phyloP scores from a whole-genome alignment of 1,284 basidiomycete species.

The Kwoniella shivajii region DNA sequence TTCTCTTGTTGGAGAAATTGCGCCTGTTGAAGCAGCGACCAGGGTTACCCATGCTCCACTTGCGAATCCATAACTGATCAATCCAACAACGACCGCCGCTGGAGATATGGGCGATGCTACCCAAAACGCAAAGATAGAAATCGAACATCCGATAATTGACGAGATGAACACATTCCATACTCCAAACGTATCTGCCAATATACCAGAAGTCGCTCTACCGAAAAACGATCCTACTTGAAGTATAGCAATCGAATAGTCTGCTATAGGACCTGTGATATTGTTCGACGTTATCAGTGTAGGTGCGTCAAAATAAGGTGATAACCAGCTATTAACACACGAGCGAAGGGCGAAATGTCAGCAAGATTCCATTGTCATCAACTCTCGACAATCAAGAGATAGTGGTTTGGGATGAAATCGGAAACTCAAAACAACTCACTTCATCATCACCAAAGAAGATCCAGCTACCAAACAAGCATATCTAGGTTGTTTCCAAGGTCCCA shows the following conservation, averaged over 20 bases:
- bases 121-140: slow-evolving; percentile 47
- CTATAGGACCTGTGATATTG: slow-evolving; percentile 20
- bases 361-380: not conserved
- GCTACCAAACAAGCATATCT: slow-evolving; percentile 35
- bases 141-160: slow-evolving; percentile 23
- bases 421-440: slow-evolving; percentile 43
- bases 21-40: slow-evolving; percentile 41
- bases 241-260: slow-evolving; percentile 44
- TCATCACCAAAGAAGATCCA: slow-evolving; percentile 31
- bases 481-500: slow-evolving; percentile 38
- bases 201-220: slow-evolving; percentile 39
- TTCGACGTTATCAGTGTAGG: slow-evolving; percentile 33
- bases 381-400: no score
- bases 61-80: slow-evolving; percentile 40
- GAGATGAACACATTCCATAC: slow-evolving; percentile 42
- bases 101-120: slow-evolving; percentile 27
- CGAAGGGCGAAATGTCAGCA: not conserved
- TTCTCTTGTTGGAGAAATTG: slow-evolving; percentile 48
- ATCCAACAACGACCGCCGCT: slow-evolving; percentile 39
- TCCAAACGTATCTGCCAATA: slow-evolving; percentile 43
- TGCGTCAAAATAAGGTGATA: slow-evolving; percentile 43
- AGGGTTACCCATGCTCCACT: slow-evolving; percentile 49
- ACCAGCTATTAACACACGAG: slow-evolving; percentile 26
- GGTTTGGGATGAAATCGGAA: not conserved
- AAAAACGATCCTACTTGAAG: slow-evolving; percentile 44